Evolutionary conservation across 225 moss, liverwort and hornwort species (phyloP).

Genomic region (Physcomitrellopsis africana): DNA sequence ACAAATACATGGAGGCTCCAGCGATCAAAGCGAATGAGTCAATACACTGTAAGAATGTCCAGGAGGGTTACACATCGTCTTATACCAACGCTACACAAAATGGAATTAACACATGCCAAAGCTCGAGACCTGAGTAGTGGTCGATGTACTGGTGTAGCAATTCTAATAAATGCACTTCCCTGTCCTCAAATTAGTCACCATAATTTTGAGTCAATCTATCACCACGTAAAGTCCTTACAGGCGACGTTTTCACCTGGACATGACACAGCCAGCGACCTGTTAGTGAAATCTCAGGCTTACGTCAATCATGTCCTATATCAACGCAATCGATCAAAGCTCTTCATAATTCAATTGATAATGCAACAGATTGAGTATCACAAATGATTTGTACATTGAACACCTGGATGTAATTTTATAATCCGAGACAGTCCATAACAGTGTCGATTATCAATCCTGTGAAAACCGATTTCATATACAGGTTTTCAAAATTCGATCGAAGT

Average conservation of each 20-base stretch:
- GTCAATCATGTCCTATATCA: neutral
- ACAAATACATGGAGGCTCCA: neutral
- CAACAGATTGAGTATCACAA: neutral
- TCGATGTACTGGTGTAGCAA: neutral
- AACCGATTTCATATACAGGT: too few relatives aligned
- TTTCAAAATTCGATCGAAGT: neutral
- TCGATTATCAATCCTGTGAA: too few relatives aligned
- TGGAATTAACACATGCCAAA: neutral
- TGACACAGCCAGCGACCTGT: neutral
- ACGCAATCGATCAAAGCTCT: neutral
- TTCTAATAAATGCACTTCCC: neutral
- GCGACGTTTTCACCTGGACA: neutral
- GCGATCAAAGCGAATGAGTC: neutral
- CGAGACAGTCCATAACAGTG: neutral
- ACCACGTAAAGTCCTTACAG: neutral
- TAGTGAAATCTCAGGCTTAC: neutral
- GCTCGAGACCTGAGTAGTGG: neutral
- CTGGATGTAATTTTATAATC: neutral
- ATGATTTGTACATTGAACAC: neutral
- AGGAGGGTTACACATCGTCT: neutral
- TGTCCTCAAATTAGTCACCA: slow-evolving; percentile 19
- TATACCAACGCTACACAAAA: neutral
- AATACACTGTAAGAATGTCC: neutral
- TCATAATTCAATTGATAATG: neutral
- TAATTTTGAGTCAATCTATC: neutral